These are phyloP conservation scores for Trichosanthes cucumerina DNA, from an alignment of 306 rosid genomes.

Conservation along the genomic window DNA sequence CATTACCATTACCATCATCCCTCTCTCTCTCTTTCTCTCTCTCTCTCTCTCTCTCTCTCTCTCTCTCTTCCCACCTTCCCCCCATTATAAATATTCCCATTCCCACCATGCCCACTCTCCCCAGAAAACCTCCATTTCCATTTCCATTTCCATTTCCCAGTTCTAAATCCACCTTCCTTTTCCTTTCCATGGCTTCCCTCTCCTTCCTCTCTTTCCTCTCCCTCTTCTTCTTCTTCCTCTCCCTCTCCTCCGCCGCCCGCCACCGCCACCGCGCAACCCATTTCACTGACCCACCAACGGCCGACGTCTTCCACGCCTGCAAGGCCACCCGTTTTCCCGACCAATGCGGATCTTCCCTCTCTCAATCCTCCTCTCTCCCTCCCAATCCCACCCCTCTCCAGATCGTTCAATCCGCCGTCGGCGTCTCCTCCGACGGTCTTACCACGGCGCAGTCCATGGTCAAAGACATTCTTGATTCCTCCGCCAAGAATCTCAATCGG, in stretches of 20 bases:
- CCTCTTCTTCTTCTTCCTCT: constrained; percentile 30
- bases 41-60: background rate
- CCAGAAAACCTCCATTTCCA: constrained; percentile 16
- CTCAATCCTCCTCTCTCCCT: constrained; percentile 19
- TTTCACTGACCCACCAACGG: background rate
- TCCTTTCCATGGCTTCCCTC: constrained; percentile 54
- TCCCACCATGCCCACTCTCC: constrained; percentile 7
- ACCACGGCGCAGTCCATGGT: constrained; percentile 45
- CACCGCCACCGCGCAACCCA: background rate
- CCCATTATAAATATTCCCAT: constrained; percentile 7
- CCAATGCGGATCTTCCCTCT: constrained; percentile 37
- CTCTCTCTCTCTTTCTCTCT: background rate
- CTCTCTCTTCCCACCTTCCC: background rate
- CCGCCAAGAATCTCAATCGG: constrained; percentile 41
- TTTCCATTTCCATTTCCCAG: constrained; percentile 7
- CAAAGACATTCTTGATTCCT: constrained; percentile 27
- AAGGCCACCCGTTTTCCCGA: constrained; percentile 66
- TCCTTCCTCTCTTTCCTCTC: constrained; percentile 35
- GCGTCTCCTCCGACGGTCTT: constrained; percentile 35
- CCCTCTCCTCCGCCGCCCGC: constrained; percentile 33
- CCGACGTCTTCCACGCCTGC: constrained; percentile 42
- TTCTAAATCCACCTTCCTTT: constrained; percentile 11
- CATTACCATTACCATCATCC: too few relatives aligned
- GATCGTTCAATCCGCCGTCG: constrained; percentile 36
- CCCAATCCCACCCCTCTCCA: constrained; percentile 29